Percentiles rank a stretch among this genome's conserved stretches.
Evolutionary conservation across 805 yeast species (phyloP).

Genomic region (Lipomyces yamanashiensis): DNA sequence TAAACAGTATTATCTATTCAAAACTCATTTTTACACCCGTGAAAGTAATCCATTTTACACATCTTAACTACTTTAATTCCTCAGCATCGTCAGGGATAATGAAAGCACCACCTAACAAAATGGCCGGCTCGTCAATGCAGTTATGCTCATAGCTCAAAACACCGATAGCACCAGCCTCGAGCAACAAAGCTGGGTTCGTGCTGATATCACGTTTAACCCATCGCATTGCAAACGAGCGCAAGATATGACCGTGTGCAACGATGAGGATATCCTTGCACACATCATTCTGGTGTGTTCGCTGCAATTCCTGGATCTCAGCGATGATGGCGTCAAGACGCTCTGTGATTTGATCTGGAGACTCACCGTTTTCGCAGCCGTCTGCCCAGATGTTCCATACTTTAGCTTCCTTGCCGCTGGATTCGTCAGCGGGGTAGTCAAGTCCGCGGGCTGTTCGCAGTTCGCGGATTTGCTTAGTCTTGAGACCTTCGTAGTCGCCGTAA

Average conservation of each 20-base stretch:
- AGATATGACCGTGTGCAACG: conserved; percentile 91
- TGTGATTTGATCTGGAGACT: conserved; percentile 66
- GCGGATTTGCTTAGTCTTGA: conserved; percentile 67
- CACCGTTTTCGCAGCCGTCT: conserved; percentile 94
- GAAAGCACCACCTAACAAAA: conserved; percentile 83
- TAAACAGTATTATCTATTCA: no score
- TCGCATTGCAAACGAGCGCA: conserved; percentile 85
- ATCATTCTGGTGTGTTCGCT: conserved; percentile 55
- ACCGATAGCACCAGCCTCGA: conserved; percentile 96
- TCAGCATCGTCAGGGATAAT: conserved; percentile 51
- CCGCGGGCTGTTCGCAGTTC: conserved; percentile 65
- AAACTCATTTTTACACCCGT: not conserved
- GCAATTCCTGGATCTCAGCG: conserved; percentile 63
- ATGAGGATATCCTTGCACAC: conserved; percentile 56
- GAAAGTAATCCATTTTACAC: not conserved
- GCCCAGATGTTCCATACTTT: conserved; percentile 80
- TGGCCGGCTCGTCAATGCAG: conserved; percentile 82
- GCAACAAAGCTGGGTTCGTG: conserved; percentile 75
- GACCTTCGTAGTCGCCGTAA: conserved; percentile 94
- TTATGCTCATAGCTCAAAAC: conserved; percentile 89
- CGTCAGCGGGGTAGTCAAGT: conserved; percentile 46
- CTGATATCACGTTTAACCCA: conserved; percentile 72
- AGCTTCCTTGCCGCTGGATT: conserved; percentile 26
- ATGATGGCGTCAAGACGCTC: conserved; percentile 74
- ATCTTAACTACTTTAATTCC: not conserved